Conservation (phyloP, 768 basidiomycete species). For the Pulveroboletus frians region DNA sequence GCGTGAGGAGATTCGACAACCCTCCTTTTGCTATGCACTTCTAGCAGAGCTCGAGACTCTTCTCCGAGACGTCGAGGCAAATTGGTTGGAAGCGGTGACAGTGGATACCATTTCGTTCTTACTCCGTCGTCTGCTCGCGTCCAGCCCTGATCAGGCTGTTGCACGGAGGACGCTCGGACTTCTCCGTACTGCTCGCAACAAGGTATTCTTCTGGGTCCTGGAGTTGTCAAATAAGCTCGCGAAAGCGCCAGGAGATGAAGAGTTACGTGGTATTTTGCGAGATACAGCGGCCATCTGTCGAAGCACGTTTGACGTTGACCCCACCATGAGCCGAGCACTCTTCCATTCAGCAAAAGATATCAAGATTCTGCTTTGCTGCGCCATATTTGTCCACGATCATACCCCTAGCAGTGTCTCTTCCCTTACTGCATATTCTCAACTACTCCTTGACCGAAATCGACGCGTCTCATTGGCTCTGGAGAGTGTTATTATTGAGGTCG, state of each 20-base stretch:
- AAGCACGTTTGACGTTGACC: slow-evolving; percentile 27
- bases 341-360: slow-evolving; percentile 24
- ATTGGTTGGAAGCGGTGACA: slow-evolving; percentile 36
- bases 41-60: slow-evolving; percentile 34
- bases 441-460: slow-evolving; percentile 29
- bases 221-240: slow-evolving; percentile 29
- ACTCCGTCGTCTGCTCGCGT: slow-evolving; percentile 34
- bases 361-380: slow-evolving; percentile 18
- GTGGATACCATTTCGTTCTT: slow-evolving; percentile 34
- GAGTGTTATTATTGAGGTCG: slow-evolving; percentile 3
- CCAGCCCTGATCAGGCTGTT: slow-evolving; percentile 10
- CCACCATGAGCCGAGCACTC: slow-evolving; percentile 1
- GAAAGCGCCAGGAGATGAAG: slow-evolving; percentile 6
- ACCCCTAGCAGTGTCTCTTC: slow-evolving; percentile 8
- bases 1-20: slow-evolving; percentile 35
- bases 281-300: slow-evolving; percentile 39
- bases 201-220: slow-evolving; percentile 34
- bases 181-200: slow-evolving; percentile 29
- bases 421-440: slow-evolving; percentile 5
- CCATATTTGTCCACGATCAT: slow-evolving; percentile 26
- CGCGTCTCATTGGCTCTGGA: slow-evolving; percentile 27
- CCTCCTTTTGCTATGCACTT: slow-evolving; percentile 34
- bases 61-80: slow-evolving; percentile 33
- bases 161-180: slow-evolving; percentile 19
- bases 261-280: slow-evolving; percentile 24